Base-by-base conservation (phyloP, 768 basidiomycete genomes). In the Trametes villosa region DNA sequence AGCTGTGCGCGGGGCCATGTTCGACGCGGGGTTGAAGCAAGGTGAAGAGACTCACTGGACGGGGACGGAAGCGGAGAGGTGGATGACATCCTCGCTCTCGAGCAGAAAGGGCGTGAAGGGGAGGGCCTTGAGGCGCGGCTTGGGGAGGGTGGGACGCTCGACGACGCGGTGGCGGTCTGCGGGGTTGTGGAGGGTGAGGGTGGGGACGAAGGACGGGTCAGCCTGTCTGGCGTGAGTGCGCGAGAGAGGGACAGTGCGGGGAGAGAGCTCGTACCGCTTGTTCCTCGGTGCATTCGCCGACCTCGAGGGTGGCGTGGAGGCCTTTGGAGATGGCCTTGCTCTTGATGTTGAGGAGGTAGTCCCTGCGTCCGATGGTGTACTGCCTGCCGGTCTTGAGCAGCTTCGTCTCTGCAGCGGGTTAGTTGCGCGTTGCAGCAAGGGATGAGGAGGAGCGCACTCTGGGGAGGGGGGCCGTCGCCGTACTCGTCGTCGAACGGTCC, bases 291-390 rank as follows among this genome's bases (percentile, higher is more conserved):
- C 79, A 87, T 4, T 74, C 62, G 1, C 79, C 86, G 4, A 92
- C 85, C 6, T 75, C 73, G 56, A 92, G 82, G 48, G 78, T 72
- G 48, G 83, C 85, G 63, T 89, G 86, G 22, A n/a, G n/a, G n/a
- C 83, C 75, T 29, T 80, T 78, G 0, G 90, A 92, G 46, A 93
- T 78, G 68, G 84, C 87, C 67, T 85, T 86, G 74, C 78, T 80
- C 59, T 81, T 81, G 46, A 92, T 73, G 4, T 78, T 29, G 1
- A 92, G 74, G 0, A 77, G 76, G 9, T 73, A 72, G 1, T 79
- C 82, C 71, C 83, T 87, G 41, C 91, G 78, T 17, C 89, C 88
- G 0, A 92, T 64, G 0, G 66, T 36, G 57, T 89, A 86, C 13
- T 75, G 76, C 36, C 72, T 78, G 17, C 82, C 81, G 2, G 87